A percentile compares a stretch with the other conserved stretches of the same genome.
Conservation (phyloP, 2,329 filamentous ascomycete genomes). For the Orbilia blumenaviensis region DNA sequence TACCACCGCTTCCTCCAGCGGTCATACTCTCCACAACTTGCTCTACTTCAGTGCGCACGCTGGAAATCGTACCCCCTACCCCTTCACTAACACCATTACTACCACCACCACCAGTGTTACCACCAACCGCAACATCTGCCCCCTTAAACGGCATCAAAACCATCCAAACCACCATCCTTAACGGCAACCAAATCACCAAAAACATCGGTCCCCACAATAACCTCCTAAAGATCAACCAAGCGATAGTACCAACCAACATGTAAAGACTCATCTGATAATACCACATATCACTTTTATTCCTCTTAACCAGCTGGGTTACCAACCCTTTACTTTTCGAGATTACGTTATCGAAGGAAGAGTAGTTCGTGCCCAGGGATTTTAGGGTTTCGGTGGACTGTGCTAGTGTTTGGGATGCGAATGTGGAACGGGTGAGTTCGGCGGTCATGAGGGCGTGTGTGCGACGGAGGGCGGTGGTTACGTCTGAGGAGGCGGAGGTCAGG, state of each 20-base stretch:
- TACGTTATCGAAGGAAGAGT: slow-evolving; percentile 79
- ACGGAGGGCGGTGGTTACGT: slow-evolving; percentile 84
- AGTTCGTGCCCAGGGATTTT: slow-evolving; percentile 80
- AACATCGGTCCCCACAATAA: slow-evolving; percentile 87
- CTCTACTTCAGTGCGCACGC: slow-evolving; percentile 64
- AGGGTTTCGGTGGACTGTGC: slow-evolving; percentile 84
- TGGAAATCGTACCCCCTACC: slow-evolving; percentile 56
- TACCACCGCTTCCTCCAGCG: slow-evolving; percentile 59
- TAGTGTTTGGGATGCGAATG: slow-evolving; percentile 89
- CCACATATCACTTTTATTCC: slow-evolving; percentile 97
- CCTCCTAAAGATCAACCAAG: slow-evolving; percentile 85
- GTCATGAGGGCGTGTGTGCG: slow-evolving; percentile 88
- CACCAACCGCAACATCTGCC: slow-evolving; percentile 59
- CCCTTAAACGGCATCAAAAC: slow-evolving; percentile 55
- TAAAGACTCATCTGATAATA: slow-evolving; percentile 92
- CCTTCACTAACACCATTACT: slow-evolving; percentile 41
- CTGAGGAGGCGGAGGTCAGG: slow-evolving; percentile 76
- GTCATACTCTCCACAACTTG: slow-evolving; percentile 69
- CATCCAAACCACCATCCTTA: slow-evolving; percentile 71
- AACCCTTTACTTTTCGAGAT: slow-evolving; percentile 78
- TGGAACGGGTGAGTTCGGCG: slow-evolving; percentile 81
- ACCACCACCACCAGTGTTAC: slow-evolving; percentile 64
- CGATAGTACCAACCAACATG: slow-evolving; percentile 77
- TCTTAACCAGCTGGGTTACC: slow-evolving; percentile 79
- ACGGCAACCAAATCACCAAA: slow-evolving; percentile 85